These are phyloP conservation scores for Croton setiger DNA, from an alignment of 441 rosid genomes.

Conservation along the genomic window DNA sequence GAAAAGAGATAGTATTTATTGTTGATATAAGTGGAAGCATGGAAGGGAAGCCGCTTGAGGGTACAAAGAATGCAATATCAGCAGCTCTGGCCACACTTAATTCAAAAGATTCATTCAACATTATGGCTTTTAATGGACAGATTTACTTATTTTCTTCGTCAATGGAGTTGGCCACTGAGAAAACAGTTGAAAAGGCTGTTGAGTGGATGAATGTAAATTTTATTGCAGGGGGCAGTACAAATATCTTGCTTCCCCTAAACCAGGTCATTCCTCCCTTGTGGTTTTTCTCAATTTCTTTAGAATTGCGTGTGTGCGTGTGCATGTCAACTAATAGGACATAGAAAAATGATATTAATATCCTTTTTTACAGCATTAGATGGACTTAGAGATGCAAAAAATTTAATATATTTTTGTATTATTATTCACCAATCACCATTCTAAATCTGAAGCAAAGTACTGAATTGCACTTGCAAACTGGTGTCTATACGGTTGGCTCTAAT, in stretches of 20 bases:
- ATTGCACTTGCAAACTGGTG: background rate
- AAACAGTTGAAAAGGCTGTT: slow-evolving; percentile 57
- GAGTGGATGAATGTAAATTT: slow-evolving; percentile 73
- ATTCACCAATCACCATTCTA: background rate
- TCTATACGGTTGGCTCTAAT: background rate
- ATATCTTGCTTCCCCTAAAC: slow-evolving; percentile 67
- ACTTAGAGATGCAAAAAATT: background rate
- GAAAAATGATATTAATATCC: background rate
- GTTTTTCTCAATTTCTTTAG: slow-evolving; percentile 10
- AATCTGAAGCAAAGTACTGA: background rate
- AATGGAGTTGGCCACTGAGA: slow-evolving; percentile 65
- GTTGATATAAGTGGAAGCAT: slow-evolving; percentile 96
- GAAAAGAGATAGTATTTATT: slow-evolving; percentile 75
- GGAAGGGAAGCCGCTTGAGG: slow-evolving; percentile 74
- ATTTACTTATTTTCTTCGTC: slow-evolving; percentile 60
- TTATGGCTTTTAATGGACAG: slow-evolving; percentile 79
- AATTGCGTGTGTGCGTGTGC: background rate
- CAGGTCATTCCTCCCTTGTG: slow-evolving; percentile 45
- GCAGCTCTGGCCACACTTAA: slow-evolving; percentile 54
- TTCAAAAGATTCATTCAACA: slow-evolving; percentile 76
- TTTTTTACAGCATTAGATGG: background rate
- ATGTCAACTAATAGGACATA: background rate
- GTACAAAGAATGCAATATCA: slow-evolving; percentile 57
- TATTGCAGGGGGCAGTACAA: slow-evolving; percentile 71
- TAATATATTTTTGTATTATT: background rate